Evolutionary conservation across 768 basidiomycete genomes (phyloP).

Genomic region (Coprinopsis strossmayeri): DNA sequence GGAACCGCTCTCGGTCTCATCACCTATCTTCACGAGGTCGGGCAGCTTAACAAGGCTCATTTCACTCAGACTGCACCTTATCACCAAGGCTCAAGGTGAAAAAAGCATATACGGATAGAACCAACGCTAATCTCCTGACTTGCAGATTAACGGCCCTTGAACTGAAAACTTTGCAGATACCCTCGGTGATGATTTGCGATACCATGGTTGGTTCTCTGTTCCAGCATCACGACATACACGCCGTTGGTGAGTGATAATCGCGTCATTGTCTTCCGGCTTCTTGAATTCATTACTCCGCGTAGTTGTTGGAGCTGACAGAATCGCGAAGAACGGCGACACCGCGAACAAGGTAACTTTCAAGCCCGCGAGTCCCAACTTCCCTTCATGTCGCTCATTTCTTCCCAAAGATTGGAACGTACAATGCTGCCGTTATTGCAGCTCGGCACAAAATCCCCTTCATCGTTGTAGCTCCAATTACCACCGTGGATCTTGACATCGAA

Average conservation of each 20-base stretch:
- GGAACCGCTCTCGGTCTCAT: constrained; percentile 94
- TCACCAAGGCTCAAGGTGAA: constrained; percentile 81
- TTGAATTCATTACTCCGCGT: constrained; percentile 4
- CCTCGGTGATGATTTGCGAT: constrained; percentile 93
- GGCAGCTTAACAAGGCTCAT: constrained; percentile 75
- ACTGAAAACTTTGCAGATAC: constrained; percentile 75
- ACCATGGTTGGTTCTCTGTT: constrained; percentile 96
- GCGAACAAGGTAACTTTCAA: constrained; percentile 72
- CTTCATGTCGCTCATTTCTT: constrained; percentile 13
- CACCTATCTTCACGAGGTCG: constrained; percentile 77
- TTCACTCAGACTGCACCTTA: constrained; percentile 95
- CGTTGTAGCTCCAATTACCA: constrained; percentile 89
- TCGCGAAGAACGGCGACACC: constrained; percentile 92
- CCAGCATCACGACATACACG: constrained; percentile 79
- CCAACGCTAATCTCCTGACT: constrained; percentile 90
- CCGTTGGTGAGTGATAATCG: constrained; percentile 48
- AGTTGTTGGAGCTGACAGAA: constrained; percentile 86
- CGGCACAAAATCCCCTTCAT: constrained; percentile 87
- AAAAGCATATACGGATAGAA: constrained; percentile 21
- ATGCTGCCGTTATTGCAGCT: constrained; percentile 87
- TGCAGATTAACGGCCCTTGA: constrained; percentile 87
- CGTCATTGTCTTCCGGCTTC: constrained; percentile 4
- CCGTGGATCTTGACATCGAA: constrained; percentile 75
- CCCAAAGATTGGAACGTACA: constrained; percentile 83
- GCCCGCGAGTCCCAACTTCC: constrained; percentile 1